Percentiles rank a stretch among this genome's conserved stretches.
These are phyloP conservation scores for Colletotrichum salicis DNA, from an alignment of 2,329 filamentous ascomycete species.

Conservation along the genomic window DNA sequence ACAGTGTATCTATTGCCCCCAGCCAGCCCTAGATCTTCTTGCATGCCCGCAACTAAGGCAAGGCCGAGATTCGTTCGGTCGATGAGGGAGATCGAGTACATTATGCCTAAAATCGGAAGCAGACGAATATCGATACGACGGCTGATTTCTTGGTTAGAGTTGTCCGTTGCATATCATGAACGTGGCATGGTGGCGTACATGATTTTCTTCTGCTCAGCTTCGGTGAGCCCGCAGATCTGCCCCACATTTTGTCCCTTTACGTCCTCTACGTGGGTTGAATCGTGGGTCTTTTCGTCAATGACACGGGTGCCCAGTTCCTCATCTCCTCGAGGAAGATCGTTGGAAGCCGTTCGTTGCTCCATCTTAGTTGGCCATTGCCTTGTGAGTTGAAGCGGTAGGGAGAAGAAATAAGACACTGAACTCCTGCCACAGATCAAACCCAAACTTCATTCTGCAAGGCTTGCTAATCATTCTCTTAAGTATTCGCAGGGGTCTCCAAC, in stretches of 20 bases:
- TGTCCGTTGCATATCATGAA: background rate
- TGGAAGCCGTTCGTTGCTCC: background rate
- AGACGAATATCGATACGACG: constrained; percentile 47
- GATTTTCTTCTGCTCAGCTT: background rate
- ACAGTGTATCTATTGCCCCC: constrained; percentile 26
- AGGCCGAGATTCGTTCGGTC: constrained; percentile 35
- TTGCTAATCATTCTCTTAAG: background rate
- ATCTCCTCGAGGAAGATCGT: background rate
- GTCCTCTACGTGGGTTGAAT: background rate
- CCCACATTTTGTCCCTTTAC: background rate
- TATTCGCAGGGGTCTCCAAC: background rate
- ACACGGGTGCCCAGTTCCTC: background rate
- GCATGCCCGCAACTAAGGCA: constrained; percentile 37
- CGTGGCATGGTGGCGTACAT: background rate
- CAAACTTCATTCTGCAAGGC: background rate
- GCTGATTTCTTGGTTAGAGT: background rate
- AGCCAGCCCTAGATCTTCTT: constrained; percentile 29
- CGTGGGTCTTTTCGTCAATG: background rate
- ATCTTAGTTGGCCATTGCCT: background rate
- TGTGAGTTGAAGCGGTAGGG: background rate
- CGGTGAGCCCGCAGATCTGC: background rate
- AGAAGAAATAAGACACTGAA: background rate
- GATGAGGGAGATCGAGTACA: constrained; percentile 38
- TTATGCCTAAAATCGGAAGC: constrained; percentile 47
- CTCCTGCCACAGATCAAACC: background rate